These are phyloP conservation scores for Malassezia nana DNA, from an alignment of 1,284 basidiomycete species.

Conservation along the genomic window DNA sequence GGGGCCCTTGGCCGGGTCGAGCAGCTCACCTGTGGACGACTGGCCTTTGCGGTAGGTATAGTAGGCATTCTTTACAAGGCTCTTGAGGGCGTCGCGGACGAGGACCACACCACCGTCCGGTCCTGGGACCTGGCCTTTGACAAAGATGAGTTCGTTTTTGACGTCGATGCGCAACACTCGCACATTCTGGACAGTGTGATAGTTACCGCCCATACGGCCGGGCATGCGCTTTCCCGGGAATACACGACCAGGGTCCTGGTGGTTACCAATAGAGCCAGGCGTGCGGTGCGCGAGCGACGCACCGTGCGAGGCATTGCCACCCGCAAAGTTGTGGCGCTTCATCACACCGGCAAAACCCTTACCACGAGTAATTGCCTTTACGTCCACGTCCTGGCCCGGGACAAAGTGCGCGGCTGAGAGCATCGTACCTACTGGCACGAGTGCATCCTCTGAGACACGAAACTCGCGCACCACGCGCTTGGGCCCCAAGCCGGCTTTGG, in stretches of 20 bases:
- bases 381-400: conserved; percentile 92
- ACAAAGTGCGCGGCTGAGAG: conserved; percentile 91
- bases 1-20: conserved; percentile 59
- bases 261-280: conserved; percentile 83
- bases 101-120: conserved; percentile 52
- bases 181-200: conserved; percentile 60
- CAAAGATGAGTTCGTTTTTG: conserved; percentile 73
- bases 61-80: conserved; percentile 39
- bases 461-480: conserved; percentile 87
- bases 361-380: conserved; percentile 82
- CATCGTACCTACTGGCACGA: conserved; percentile 77
- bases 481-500: conserved; percentile 66
- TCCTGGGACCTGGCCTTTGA: conserved; percentile 57
- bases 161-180: conserved; percentile 79
- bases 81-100: conserved; percentile 39
- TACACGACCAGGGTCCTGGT: conserved; percentile 77
- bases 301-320: conserved; percentile 88
- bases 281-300: conserved; percentile 88
- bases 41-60: conserved; percentile 36
- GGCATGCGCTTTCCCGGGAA: conserved; percentile 99
- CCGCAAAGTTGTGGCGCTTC: conserved; percentile 92
- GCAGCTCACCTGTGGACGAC: conserved; percentile 54
- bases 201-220: conserved; percentile 70
- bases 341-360: conserved; percentile 95
- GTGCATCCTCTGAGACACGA: conserved; percentile 73